These are phyloP conservation scores for Rhododendron simsii DNA, from an alignment of 148 eudicot genomes.

Conservation along the genomic window DNA sequence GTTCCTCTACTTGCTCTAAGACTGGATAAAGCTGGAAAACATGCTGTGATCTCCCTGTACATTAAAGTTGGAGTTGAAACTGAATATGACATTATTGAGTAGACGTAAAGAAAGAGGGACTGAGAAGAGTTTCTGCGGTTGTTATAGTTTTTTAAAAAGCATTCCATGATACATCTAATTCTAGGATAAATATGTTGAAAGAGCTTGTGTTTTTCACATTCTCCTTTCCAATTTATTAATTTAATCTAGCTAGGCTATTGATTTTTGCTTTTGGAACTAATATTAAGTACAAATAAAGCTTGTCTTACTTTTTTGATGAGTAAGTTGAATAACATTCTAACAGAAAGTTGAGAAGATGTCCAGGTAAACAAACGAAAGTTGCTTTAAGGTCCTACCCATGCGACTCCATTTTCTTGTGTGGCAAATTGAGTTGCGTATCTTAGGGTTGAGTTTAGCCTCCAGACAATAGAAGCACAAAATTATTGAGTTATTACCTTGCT, in stretches of 20 bases:
- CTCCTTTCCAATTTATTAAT: not conserved
- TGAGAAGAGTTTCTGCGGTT: not conserved
- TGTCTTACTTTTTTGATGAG: not conserved
- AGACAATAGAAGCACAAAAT: not conserved
- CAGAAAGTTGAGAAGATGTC: not conserved
- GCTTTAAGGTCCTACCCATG: not conserved
- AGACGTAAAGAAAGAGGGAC: no score
- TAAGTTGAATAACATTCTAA: not conserved
- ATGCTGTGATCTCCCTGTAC: not conserved
- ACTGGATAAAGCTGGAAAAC: not conserved
- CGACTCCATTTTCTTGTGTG: not conserved
- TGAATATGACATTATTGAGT: not conserved
- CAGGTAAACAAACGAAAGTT: not conserved
- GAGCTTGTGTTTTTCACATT: not conserved
- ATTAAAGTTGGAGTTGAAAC: not conserved
- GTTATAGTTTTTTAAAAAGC: not conserved
- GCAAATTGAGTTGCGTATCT: not conserved
- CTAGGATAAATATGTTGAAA: not conserved
- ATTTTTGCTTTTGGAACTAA: not conserved
- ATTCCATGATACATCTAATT: not conserved
- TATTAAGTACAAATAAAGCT: not conserved
- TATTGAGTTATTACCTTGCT: not conserved
- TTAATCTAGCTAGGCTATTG: not conserved
- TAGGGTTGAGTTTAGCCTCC: not conserved
- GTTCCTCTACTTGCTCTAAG: not conserved